Evolutionary conservation across 768 basidiomycete genomes (phyloP), one percentile per base, ranked within the genome.

Genomic region (Candolleomyces aberdarensis): DNA sequence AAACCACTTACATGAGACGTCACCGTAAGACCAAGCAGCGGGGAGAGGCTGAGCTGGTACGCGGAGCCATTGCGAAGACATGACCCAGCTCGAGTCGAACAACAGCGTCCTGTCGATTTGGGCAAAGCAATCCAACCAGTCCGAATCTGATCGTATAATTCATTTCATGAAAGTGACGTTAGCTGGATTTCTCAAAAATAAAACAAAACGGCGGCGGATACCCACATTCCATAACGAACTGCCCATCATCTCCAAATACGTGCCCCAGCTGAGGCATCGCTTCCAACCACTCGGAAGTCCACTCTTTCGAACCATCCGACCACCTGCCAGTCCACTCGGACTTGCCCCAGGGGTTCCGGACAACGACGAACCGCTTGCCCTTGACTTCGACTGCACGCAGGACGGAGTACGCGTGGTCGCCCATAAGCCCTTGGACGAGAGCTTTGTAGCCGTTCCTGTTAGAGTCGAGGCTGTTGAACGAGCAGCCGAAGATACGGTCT

Each of bases 311-410:
- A 2, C 82, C 80, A 68, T 83, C 82, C 3, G 73, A 74, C 82
- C 82, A 82, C 14, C 72, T 70, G 9, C 82, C 82, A 1, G 74
- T 80, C 80, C 81, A 83, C 57, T 81, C 80, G 1, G 74, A 70
- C 39, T 76, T 71, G 9, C 80, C 81, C 81, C 81, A 82, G 3
- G 82, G 82, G 67, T 84, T 83, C 3, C 82, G 71, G 6, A 84
- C 66, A 14, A 80, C 75, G 17, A 83, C 70, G 64, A 84, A 83
- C 4, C 80, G 73, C 61, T 78, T 82, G 3, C 78, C 79, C 13
- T 75, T 75, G 60, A 75, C 73, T 61, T 80, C 76, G 3, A 78
- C 71, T 0, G 80, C 81, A 5, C 75, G 70, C 2, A 84, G 65
- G 29, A 83, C 79, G 7, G 79, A 78, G 62, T 84, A 83, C 3